Conservation (phyloP, 192 early-diverging fungal genomes). For the Kickxella alabastrina region DNA sequence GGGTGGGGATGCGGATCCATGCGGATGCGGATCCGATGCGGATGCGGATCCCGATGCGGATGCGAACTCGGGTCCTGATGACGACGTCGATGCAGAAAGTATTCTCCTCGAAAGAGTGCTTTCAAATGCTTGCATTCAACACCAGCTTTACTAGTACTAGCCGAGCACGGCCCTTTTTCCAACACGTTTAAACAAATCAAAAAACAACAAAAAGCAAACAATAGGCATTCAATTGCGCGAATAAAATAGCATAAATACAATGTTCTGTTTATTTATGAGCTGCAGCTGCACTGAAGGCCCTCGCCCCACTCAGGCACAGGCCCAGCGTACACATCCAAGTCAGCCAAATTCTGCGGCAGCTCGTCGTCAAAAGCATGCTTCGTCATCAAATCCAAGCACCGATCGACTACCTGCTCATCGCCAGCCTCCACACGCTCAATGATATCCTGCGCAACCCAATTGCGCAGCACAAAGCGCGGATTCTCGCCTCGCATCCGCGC, state of each 20-base stretch:
- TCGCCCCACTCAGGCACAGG: constrained; percentile 61
- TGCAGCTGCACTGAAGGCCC: constrained; percentile 69
- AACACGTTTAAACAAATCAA: background rate
- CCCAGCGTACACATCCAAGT: constrained; percentile 44
- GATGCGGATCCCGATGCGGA: too few relatives aligned
- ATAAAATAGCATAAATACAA: background rate
- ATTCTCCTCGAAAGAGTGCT: background rate
- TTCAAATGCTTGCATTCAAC: background rate
- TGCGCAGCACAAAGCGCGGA: constrained; percentile 73
- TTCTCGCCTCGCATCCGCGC: constrained; percentile 66
- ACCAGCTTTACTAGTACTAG: background rate
- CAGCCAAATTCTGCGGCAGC: constrained; percentile 35
- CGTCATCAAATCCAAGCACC: constrained; percentile 44
- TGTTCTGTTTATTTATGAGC: constrained; percentile 51
- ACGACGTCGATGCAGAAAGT: background rate
- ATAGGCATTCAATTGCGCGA: background rate
- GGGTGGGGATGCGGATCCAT: too few relatives aligned
- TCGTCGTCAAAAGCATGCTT: constrained; percentile 50
- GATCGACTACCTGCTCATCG: constrained; percentile 33
- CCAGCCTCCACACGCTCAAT: constrained; percentile 53
- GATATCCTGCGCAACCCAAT: constrained; percentile 72
- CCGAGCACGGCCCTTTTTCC: too few relatives aligned
- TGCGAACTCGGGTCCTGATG: too few relatives aligned
- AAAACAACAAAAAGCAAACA: background rate
- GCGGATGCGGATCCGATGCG: too few relatives aligned